These are phyloP conservation scores for Penicillium chermesinum DNA, from an alignment of 495 filamentous ascomycete genomes.

Conservation along the genomic window DNA sequence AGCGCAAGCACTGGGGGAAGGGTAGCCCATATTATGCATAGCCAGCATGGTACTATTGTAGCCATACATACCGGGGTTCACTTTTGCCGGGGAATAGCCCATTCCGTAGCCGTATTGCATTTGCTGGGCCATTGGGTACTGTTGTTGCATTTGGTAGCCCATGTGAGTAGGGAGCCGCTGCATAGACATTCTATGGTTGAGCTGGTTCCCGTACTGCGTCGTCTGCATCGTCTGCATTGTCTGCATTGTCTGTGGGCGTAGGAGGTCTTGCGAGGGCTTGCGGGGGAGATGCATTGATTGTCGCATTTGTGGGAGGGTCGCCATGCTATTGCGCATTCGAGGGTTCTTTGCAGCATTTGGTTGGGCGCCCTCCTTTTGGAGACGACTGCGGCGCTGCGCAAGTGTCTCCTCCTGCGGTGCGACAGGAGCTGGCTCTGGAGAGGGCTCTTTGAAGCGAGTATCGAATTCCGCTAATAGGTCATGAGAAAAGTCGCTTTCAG, in stretches of 20 bases:
- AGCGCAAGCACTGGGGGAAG: slow-evolving; percentile 26
- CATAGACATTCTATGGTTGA: slow-evolving; percentile 23
- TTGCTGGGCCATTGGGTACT: slow-evolving; percentile 10
- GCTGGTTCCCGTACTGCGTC: slow-evolving; percentile 16
- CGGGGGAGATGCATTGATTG: slow-evolving; percentile 34
- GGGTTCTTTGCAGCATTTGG: slow-evolving; percentile 28
- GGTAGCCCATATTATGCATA: slow-evolving; percentile 32
- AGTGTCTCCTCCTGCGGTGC: slow-evolving; percentile 72
- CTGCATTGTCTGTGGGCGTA: slow-evolving; percentile 10
- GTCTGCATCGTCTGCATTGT: too few species aligned
- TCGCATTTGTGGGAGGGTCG: slow-evolving; percentile 60
- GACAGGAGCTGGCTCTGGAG: slow-evolving; percentile 8
- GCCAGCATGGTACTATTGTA: slow-evolving; percentile 29
- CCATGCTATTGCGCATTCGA: slow-evolving; percentile 56
- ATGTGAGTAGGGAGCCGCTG: slow-evolving; percentile 25
- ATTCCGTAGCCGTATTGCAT: slow-evolving; percentile 26
- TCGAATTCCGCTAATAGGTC: slow-evolving; percentile 73
- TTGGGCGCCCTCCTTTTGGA: slow-evolving; percentile 62
- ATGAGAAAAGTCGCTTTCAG: slow-evolving; percentile 71
- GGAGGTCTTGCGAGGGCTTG: slow-evolving; percentile 24
- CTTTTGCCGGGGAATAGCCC: slow-evolving; percentile 18
- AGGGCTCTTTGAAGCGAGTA: slow-evolving; percentile 32
- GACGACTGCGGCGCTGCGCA: slow-evolving; percentile 73
- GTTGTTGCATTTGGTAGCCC: slow-evolving; percentile 14
- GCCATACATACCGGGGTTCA: slow-evolving; percentile 6